Evolutionary conservation across 352 stramenopile genomes (phyloP), one percentile per base, ranked within the genome.

Genomic region (Phytophthora hibernalis): DNA sequence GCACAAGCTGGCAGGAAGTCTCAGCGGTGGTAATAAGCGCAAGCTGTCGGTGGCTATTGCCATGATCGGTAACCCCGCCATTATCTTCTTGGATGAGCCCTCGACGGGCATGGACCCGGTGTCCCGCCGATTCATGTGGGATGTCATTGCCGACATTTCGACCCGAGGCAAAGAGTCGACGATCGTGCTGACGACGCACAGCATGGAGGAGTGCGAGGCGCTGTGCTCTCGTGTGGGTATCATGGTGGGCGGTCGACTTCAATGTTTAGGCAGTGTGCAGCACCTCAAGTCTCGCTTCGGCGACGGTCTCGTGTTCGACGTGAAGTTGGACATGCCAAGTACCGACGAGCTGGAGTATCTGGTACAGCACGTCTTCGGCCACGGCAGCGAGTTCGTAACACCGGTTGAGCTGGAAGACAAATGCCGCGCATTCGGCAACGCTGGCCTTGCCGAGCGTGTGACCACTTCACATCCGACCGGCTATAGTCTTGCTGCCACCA

Each of bases 261-360:
- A 74, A 5, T 90, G 83, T 40, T 63, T 93, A 3, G 90, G 91
- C 16, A 95, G 62, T 43, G 67, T 87, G 10, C 82, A 98, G 79
- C 92, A 98, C 71, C 75, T 99, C 60, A 99, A 99, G 79, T 90
- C 75, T 68, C 92, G 92, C 18, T 98, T 98, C 63, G 97, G n/a
- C n/a, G n/a, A n/a, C n/a, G n/a, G n/a, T n/a, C n/a, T n/a, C 49
- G 80, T 97, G 65, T 66, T 98, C 40, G 87, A 97, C 37, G 53
- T 85, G 11, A 85, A 83, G 53, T 57, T 87, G 5, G 57, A 69
- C 13, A 57, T 64, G 40, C 50, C 68, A 15, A 67, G 12, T 10
- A 20, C 64, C 0, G 58, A 73, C 1, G 68, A 83, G 22, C 22
- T 85, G 9, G 69, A 79, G 18, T 54, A 61, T 2, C 22, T 75